Evolutionary conservation across 345 rosid species (phyloP), one percentile per base, ranked within the genome.

Genomic region (Cardiospermum halicacabum): DNA sequence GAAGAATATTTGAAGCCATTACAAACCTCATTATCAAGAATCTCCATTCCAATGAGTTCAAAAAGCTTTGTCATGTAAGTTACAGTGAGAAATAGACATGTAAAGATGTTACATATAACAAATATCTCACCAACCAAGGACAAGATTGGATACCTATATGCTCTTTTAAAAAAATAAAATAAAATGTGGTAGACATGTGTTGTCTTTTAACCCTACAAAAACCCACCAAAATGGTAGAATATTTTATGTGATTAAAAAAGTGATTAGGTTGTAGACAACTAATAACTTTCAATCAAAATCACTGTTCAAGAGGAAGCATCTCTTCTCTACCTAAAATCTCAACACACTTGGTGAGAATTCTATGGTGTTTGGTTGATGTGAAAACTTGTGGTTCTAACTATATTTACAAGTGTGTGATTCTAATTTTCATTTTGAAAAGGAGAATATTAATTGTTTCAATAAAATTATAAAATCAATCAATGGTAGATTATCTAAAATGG

Each of bases 91-190:
- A n/a, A n/a, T n/a, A n/a, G n/a, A n/a, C n/a, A n/a, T n/a, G n/a
- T n/a, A n/a, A n/a, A n/a, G n/a, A n/a, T n/a, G n/a, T n/a, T n/a
- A n/a, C n/a, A n/a, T 39, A 25, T 25, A 39, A 58, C 25, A 61
- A 45, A 61, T 60, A 1, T 45, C 65, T 54, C 22, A 53, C 60
- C 39, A 53, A 53, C 39, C 50, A 37, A 36, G 37, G 49, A 53
- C 15, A 37, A 5, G 6, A 37, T 11, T 31, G 21, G 16, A 12
- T 11, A 53, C 2, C 13, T 21, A 55, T 15, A 7, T 2, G 2
- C 18, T 34, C 28, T 30, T 2, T 7, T 1, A 57, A 18, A 6
- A 18, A 16, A 18, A 1, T 9, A 22, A 18, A 22, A 34, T 57
- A 42, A 12, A 4, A 34, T 56, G 0, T 4, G n/a, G n/a, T n/a